Base-by-base conservation (phyloP, 495 filamentous ascomycete species). In the Aspergillus leporis region DNA sequence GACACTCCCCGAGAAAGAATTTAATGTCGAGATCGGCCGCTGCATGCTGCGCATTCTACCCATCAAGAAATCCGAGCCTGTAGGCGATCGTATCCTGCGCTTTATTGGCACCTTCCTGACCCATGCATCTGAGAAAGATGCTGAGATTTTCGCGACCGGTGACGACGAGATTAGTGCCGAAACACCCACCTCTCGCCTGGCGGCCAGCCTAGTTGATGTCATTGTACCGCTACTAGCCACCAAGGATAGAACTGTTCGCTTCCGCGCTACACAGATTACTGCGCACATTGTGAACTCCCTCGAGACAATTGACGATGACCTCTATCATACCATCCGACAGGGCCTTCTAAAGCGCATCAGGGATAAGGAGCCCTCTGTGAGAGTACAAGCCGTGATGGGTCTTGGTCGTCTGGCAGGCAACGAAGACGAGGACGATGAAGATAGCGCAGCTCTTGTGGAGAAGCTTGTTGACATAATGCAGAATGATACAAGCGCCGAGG, bases 401-500 rank as follows among this genome's bases (percentile, higher is more conserved):
- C 80, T 99, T 18, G 90, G 90, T 21, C 81, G 92, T 38, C 75
- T 98, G 7, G 92, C 90, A 2, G 90, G 87, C 7, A 92, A 96
- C 66, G 85, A 89, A 55, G 89, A 94, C 23, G 89, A 83, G 19
- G 88, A 90, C 45, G 85, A 88, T 46, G 85, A 87, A 30, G 87
- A 87, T 30, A 71, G 69, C 18, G 79, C 74, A 16, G 87, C 87
- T 7, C 74, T 96, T 7, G 70, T 94, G 16, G 85, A 90, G 55
- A 93, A 88, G 72, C 81, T 99, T n/a, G 78, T 97, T 12, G 90
- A 96, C 52, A 87, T 93, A 10, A 81, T 99, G 71, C 91, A 97
- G 73, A 93, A 97, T 61, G 94, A 99, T 67, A 88, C 93, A 0
- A 94, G 91, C 61, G 91, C 92, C 1, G 94, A 99, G 60, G 94